These are phyloP conservation scores for Syncephalastrum sp. DNA, from an alignment of 371 early-diverging fungal genomes.

Conservation along the genomic window DNA sequence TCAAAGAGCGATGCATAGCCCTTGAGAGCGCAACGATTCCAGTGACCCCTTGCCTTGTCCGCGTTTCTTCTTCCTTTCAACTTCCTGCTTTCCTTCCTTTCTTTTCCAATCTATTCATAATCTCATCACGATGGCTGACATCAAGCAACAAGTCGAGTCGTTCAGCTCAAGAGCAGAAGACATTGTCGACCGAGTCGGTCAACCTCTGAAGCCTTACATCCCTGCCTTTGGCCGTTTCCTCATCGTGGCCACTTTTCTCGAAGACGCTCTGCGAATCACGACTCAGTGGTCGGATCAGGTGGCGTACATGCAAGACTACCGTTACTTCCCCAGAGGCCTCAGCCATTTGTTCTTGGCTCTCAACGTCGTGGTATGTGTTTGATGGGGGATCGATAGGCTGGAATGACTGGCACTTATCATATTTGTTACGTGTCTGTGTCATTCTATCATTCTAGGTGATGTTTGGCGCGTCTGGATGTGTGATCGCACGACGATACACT, in stretches of 20 bases:
- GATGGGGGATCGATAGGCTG: no score
- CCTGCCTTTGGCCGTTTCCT: constrained; percentile 86
- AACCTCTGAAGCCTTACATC: constrained; percentile 84
- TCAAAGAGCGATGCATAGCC: no score
- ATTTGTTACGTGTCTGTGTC: no score
- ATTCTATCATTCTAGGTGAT: constrained; percentile 45
- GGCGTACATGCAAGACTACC: constrained; percentile 69
- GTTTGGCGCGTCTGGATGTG: constrained; percentile 76
- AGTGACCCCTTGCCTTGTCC: no score
- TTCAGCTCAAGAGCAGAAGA: constrained; percentile 24
- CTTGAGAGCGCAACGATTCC: no score
- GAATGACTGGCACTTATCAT: no score
- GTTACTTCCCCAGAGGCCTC: constrained; percentile 72
- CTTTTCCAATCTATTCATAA: no score
- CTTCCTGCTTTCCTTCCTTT: no score
- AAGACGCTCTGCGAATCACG: constrained; percentile 85
- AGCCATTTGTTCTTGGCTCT: constrained; percentile 74
- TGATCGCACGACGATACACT: constrained; percentile 73
- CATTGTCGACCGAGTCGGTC: constrained; percentile 61
- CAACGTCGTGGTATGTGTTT: constrained; percentile 67
- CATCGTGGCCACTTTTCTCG: constrained; percentile 91
- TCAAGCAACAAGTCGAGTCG: constrained; percentile 17
- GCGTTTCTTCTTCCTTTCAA: no score
- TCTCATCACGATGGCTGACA: constrained; percentile 14
- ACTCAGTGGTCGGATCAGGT: constrained; percentile 87